Evolutionary conservation across 2,329 filamentous ascomycete species (phyloP), one percentile per base, ranked within the genome.

Genomic region (Exophiala dermatitidis): DNA sequence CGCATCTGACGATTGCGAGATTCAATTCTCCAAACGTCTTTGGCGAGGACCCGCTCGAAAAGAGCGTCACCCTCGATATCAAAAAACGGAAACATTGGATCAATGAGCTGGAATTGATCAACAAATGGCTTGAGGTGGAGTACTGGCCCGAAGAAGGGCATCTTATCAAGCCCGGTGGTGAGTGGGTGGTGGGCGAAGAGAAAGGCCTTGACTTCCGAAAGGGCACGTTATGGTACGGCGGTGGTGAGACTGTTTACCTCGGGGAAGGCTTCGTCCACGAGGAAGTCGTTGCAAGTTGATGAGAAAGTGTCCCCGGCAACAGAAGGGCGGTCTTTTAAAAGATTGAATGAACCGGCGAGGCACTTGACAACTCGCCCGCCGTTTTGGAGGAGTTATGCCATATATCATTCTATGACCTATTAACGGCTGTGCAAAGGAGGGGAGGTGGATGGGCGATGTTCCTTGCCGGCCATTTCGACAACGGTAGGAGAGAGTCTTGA

Each of bases 161-260:
- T 2, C 28, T 26, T 6, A 71, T 76, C 51, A 69, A 69, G 30
- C 66, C 67, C 1, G 74, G 74, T 8, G 84, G 85, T 0, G 86
- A 93, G 65, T 96, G 91, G 90, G 73, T 86, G 28, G 83, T 96
- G n/a, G 90, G 91, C 0, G 81, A 94, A 63, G 89, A 91, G 67
- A 85, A 77, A 62, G 90, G 90, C 0, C 71, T 96, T 50, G 86
- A 91, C 64, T 82, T 82, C 54, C 80, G 88, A 42, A 81, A 78
- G 59, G 91, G 91, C 0, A 75, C 77, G 4, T 70, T 95, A 42
- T 97, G 90, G 90, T 96, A 95, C 72, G 91, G 86, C 34, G 87
- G 83, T 29, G 90, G 90, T 0, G 78, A 86, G 59, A 85, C 82
- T 2, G 76, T 95, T 12, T 65, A 72, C 54, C 51, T 76, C 5